Percentiles rank a stretch among this genome's conserved stretches.
phyloP scores from a whole-genome alignment of 2,329 filamentous ascomycete species.

The Chalaropsis thielavioides region DNA sequence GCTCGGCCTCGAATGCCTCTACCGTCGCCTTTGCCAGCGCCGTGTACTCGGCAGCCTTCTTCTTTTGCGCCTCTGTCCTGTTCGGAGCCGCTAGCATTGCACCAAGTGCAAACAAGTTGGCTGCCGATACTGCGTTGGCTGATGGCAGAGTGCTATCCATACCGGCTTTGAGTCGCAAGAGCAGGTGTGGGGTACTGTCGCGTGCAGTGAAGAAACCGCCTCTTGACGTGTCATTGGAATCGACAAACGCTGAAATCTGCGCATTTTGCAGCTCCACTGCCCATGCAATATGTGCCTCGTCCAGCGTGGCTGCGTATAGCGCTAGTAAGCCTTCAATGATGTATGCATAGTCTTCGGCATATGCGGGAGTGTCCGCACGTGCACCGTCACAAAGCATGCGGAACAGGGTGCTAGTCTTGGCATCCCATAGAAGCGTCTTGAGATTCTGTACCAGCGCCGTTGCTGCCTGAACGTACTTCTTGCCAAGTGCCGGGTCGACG shows the following conservation, averaged over 20 bases:
- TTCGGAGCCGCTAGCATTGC: constrained; percentile 50
- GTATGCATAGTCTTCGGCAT: constrained; percentile 92
- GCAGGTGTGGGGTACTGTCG: constrained; percentile 47
- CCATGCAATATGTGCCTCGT: constrained; percentile 62
- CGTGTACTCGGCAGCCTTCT: constrained; percentile 32
- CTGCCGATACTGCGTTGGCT: constrained; percentile 73
- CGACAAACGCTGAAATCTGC: constrained; percentile 57
- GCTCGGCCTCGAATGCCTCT: constrained; percentile 77
- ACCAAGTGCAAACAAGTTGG: constrained; percentile 72
- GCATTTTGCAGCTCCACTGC: constrained; percentile 59
- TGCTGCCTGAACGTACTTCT: constrained; percentile 50
- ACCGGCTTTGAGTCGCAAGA: constrained; percentile 83
- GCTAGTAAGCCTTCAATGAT: constrained; percentile 69
- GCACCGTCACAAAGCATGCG: constrained; percentile 58
- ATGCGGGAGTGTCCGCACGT: constrained; percentile 41
- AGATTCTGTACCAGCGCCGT: constrained; percentile 58
- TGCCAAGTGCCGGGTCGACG: constrained; percentile 42
- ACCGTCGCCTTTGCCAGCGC: constrained; percentile 57
- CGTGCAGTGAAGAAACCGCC: constrained; percentile 63
- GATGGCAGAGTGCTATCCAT: constrained; percentile 89
- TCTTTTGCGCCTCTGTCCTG: neutral
- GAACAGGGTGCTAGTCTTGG: constrained; percentile 46
- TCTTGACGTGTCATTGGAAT: constrained; percentile 30
- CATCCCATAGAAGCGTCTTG: constrained; percentile 56
- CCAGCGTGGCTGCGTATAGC: constrained; percentile 69